Evolutionary conservation across 73 alveolate genomes (phyloP).

Genomic region (Paramecium primaurelia): DNA sequence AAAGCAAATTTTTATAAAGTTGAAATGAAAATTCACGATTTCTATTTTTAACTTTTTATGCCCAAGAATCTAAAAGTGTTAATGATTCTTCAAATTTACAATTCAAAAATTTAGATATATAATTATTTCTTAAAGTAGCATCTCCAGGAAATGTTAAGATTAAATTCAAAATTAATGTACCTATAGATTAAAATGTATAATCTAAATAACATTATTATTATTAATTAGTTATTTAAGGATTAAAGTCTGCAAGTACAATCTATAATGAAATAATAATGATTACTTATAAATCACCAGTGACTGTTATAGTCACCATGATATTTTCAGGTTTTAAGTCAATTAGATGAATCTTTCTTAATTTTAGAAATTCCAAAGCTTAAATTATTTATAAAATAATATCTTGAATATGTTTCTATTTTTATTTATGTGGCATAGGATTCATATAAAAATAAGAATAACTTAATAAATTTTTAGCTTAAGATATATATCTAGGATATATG

Average conservation of each 20-base stretch:
- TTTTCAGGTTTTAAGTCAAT: constrained; percentile 14
- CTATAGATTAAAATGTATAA: not conserved
- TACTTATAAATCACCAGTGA: not conserved
- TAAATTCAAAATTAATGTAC: not conserved
- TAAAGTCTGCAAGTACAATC: not conserved
- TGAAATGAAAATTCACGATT: not conserved
- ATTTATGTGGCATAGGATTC: not conserved
- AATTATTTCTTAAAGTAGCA: not conserved
- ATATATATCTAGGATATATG: not conserved
- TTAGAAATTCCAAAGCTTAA: not conserved
- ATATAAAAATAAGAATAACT: constrained; percentile 36
- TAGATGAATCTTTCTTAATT: not conserved
- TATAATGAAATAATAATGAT: not conserved
- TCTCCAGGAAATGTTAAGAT: constrained; percentile 35
- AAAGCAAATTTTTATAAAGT: not conserved
- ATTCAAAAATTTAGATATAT: not conserved
- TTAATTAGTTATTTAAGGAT: not conserved
- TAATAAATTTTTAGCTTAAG: not conserved
- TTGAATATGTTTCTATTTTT: not conserved
- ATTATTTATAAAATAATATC: not conserved
- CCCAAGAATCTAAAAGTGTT: not conserved
- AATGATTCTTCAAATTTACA: not conserved
- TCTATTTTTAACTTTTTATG: not conserved
- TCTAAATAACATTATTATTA: not conserved
- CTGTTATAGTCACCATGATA: not conserved